Evolutionary conservation across 2,329 filamentous ascomycete species (phyloP), one percentile per base, ranked within the genome.

Genomic region (Epichloe hybrida): DNA sequence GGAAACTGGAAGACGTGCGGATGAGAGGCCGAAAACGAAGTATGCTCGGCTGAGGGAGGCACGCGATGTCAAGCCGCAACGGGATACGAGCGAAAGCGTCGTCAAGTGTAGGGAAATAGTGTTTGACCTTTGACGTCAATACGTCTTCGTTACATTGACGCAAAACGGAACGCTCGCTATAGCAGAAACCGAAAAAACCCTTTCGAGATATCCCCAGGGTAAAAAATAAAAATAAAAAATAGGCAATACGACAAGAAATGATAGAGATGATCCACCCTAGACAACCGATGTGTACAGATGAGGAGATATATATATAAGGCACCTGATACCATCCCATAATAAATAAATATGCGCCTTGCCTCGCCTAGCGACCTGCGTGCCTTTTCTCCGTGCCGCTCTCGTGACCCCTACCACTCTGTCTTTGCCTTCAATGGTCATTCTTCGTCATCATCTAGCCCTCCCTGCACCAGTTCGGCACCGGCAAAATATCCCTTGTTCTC

Each of bases 401-500:
- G 5, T 27, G 40, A 23, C 13, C n/a, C 23, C 17, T 21, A 5
- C 6, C 8, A 42, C 17, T 11, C 15, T 34, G 13, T n/a, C n/a
- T 35, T 12, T 23, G 4, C 20, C 23, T 21, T 31, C 17, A 20
- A 8, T 21, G 12, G 12, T 5, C n/a, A 41, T 40, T 4, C 46
- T 15, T 21, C 2, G 27, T 31, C 34, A 12, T 34, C 38, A 12
- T 39, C 50, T 54, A 55, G 7, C 4, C 37, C 37, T 15, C 45
- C 45, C 31, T 31, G 27, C 27, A 49, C 34, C 56, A 93, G 67
- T 62, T 88, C 83, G 3, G 90, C 91, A 20, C 83, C 81, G 1
- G 91, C 91, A 72, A 96, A 96, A 68, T 96, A 97, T 7, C 93
- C 93, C 73, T 97, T 98, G 64, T 93, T 95, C 73, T 98, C 93